These are phyloP conservation scores for Grosmannia huntii DNA, from an alignment of 2,329 filamentous ascomycete genomes.

Conservation along the genomic window DNA sequence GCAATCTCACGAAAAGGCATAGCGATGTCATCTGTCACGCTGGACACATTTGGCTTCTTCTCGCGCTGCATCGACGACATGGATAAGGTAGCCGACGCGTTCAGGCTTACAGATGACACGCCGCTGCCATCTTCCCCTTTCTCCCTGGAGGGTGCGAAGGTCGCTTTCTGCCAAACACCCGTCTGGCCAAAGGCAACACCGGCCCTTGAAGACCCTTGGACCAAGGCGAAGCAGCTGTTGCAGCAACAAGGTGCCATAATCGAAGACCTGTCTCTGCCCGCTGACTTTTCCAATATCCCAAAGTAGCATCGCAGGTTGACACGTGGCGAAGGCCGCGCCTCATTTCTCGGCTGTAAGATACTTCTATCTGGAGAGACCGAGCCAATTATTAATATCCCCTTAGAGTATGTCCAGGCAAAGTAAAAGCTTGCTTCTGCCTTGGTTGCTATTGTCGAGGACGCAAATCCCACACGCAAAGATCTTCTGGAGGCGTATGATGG, in stretches of 20 bases:
- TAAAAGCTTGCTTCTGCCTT: neutral
- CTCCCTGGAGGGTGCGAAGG: conserved; percentile 32
- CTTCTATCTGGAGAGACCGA: too few species aligned
- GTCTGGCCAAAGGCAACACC: conserved; percentile 35
- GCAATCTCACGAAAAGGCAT: conserved; percentile 48
- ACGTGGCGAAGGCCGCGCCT: conserved; percentile 37
- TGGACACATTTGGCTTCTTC: conserved; percentile 52
- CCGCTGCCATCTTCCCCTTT: conserved; percentile 13
- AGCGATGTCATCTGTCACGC: conserved; percentile 42
- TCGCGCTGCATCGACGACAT: conserved; percentile 45
- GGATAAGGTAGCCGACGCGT: conserved; percentile 38
- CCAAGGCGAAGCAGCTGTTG: conserved; percentile 26
- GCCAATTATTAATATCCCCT: too few species aligned
- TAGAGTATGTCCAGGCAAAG: neutral
- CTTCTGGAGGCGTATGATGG: neutral
- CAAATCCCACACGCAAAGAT: neutral
- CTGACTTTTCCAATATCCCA: conserved; percentile 32
- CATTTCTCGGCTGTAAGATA: conserved; percentile 31
- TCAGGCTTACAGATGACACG: conserved; percentile 39
- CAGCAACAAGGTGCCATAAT: conserved; percentile 36
- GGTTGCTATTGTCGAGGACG: neutral
- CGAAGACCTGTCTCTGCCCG: conserved; percentile 40
- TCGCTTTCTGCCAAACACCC: conserved; percentile 41
- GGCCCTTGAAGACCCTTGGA: conserved; percentile 29
- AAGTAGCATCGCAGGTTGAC: conserved; percentile 38